Evolutionary conservation across 2,329 filamentous ascomycete species (phyloP).

Genomic region (Lachnellula subtilissima): DNA sequence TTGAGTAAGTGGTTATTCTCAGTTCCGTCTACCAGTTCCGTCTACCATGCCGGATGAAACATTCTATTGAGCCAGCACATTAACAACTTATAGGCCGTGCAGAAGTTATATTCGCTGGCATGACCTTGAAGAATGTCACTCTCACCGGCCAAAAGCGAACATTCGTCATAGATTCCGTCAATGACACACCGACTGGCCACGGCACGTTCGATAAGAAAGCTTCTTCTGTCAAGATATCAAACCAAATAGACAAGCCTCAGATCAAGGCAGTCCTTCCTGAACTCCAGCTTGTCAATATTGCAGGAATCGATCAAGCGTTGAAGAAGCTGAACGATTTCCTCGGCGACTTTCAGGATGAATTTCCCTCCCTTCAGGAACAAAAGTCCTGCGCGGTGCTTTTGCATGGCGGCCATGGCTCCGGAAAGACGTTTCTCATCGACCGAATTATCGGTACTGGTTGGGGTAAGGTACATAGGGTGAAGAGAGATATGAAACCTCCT

Average conservation of each 20-base stretch:
- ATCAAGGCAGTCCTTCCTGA: constrained; percentile 2
- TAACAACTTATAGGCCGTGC: constrained; percentile 46
- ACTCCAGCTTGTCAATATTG: constrained; percentile 49
- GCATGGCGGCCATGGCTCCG: constrained; percentile 78
- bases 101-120: constrained; percentile 65
- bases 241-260: constrained; percentile 4
- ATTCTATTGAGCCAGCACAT: neutral
- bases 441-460: constrained; percentile 64
- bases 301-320: constrained; percentile 63
- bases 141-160: constrained; percentile 52
- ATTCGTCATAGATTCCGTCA: constrained; percentile 57
- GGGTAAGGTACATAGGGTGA: constrained; percentile 62
- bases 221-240: constrained; percentile 26
- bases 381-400: constrained; percentile 44
- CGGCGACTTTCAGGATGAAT: constrained; percentile 44
- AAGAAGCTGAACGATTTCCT: constrained; percentile 64
- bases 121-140: constrained; percentile 62
- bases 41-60: neutral
- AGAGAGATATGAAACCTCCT: constrained; percentile 50
- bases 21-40: neutral
- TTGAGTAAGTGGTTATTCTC: constrained; percentile 31
- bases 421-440: constrained; percentile 72
- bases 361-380: constrained; percentile 21
- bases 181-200: constrained; percentile 38
- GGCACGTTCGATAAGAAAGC: constrained; percentile 20